Evolutionary conservation across 2,329 filamentous ascomycete genomes (phyloP), one percentile per base, ranked within the genome.

Genomic region (Fusarium metavorans): DNA sequence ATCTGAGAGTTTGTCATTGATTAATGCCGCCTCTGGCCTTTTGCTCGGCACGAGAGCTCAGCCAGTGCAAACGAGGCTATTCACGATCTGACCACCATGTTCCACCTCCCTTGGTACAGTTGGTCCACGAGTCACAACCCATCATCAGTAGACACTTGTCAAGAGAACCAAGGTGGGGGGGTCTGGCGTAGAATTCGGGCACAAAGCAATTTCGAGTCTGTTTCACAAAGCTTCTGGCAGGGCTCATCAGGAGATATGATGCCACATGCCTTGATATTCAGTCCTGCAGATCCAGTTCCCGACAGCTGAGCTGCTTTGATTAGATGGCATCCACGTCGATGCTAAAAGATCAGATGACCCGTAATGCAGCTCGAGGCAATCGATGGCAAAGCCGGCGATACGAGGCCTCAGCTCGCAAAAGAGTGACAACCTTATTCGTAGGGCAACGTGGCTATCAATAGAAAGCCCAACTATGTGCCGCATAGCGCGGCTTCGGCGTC

Each of bases 341-440:
- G 45, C 32, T 27, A 60, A 48, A 63, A 39, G 27, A 60, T 75
- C 72, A 75, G 72, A 73, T 74, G 72, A 73, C 69, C 52, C 58
- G 30, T 23, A 61, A 64, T 18, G 20, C 14, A 48, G 54, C 45
- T 58, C 37, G 48, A 63, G 35, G 41, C 20, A 39, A 34, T 54
- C 58, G 50, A 57, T 37, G 66, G 64, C 62, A 37, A 64, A 23
- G 37, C 5, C 48, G 34, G 34, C 8, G 32, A 63, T n/a, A 35
- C 13, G 61, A 23, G 34, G 32, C 39, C 25, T 66, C 18, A 27
- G 13, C 32, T 50, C 35, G 18, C 16, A 60, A 23, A 27, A 6
- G 18, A 25, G 20, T n/a, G 27, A 18, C 41, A 61, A 61, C 16
- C 27, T 48, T n/a, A 35, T 48, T 61, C 30, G 59, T 14, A n/a